Evolutionary conservation across 441 rosid species (phyloP), one percentile per base, ranked within the genome.

Genomic region (Erysimum cheiri): DNA sequence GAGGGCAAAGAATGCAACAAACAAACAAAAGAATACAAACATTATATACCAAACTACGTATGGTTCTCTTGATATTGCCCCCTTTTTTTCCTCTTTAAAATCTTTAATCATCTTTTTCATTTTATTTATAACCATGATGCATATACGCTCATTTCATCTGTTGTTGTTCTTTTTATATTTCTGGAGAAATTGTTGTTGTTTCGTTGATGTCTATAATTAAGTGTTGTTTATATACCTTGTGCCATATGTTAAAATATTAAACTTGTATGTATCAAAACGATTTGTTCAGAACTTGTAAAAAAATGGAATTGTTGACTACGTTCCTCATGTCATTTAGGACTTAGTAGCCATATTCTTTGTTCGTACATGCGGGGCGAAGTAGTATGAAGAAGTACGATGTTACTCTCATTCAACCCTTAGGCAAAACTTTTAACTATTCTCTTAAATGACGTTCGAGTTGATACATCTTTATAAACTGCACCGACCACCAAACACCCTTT

Each of bases 111-210:
- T 73, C 49, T 22, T 22, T 10, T n/a, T 13, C 36, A 1, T 46
- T 68, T 47, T 48, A 74, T 74, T 46, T 61, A 69, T 68, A 11
- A 29, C 29, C 64, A 61, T 44, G 64, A 60, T 67, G 64, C 69
- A 68, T 68, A 53, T 54, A 68, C 9, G 69, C n/a, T 47, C 39
- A 74, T 56, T 67, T 68, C 35, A 19, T 53, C 4, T 74, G 47
- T 74, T 74, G 61, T 32, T 60, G n/a, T 19, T 74, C 47, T 33
- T 52, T 67, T 67, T 32, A 44, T 68, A 43, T 61, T 54, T 55
- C 24, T 55, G 24, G 8, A 61, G 12, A 73, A 31, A 50, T 24
- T 49, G 26, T 68, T 61, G 70, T 74, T n/a, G 49, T 62, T 60
- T 74, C 7, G 15, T 61, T 68, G 46, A 28, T 49, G 72, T 59